Evolutionary conservation across 2,329 filamentous ascomycete species (phyloP), one percentile per base, ranked within the genome.

Genomic region (Hirsutella thompsonii): DNA sequence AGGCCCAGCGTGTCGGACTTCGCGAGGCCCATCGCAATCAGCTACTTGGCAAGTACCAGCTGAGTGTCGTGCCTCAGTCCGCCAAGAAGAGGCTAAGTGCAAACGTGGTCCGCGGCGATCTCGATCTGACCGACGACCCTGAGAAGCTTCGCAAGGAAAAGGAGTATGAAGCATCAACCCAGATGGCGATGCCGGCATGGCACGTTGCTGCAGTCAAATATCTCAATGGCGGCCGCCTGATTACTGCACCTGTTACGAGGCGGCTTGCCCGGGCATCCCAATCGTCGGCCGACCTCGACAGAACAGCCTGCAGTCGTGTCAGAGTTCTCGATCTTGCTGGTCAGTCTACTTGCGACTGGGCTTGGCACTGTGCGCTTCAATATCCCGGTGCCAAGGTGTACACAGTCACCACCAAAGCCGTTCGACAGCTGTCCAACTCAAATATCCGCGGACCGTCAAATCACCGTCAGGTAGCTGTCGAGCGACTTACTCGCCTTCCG

Each of bases 281-380:
- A 45, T 65, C 70, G 55, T 58, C 63, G 2, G 59, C 64, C 2
- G 61, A 59, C n/a, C 52, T 57, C 23, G 55, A 66, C 34, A 69
- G 69, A 30, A 58, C 61, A 16, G 55, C 61, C 39, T 65, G 66
- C 44, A 66, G 74, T 43, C 72, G 79, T 20, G 66, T 79, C 3
- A 70, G 83, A 28, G 81, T 95, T 43, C 74, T 96, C 20, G 90
- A 96, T 56, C 78, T 95, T 28, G 88, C 85, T 38, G 89, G 89
- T 36, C 81, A 90, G 55, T 72, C 82, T 0, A 78, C 83, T 13
- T 90, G 87, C 56, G 88, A 94, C 60, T 98, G 92, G 92, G 90
- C 85, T 19, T 98, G 92, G 92, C 81, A 92, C 56, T 83, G 87
- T 43, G 88, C 92, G 1, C 71, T 84, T 38, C 82, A 90, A 57